phyloP scores from a whole-genome alignment of 805 yeast genomes.

The Starmerella bombicola region DNA sequence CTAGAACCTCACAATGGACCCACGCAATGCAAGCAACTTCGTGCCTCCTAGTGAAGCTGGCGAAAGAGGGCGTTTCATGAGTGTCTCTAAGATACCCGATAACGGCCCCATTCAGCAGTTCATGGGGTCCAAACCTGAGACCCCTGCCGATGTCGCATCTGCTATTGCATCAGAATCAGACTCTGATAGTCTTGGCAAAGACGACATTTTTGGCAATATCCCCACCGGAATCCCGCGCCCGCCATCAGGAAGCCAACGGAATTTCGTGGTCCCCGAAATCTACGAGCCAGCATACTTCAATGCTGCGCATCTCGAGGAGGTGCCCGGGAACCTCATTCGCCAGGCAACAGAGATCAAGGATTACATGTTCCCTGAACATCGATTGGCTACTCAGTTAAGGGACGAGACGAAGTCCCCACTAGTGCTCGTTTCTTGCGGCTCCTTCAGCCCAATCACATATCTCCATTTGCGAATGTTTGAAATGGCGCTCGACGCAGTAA shows the following conservation, averaged over 20 bases:
- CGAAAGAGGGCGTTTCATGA: slow-evolving; percentile 30
- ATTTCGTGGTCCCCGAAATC: slow-evolving; percentile 24
- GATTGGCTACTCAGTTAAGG: slow-evolving; percentile 55
- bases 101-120: slow-evolving; percentile 23
- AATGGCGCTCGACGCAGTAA: slow-evolving; percentile 90
- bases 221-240: slow-evolving; percentile 23
- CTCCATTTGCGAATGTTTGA: slow-evolving; percentile 94
- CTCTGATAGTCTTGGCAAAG: slow-evolving; percentile 1
- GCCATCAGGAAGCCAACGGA: slow-evolving; percentile 23
- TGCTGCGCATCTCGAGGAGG: slow-evolving; percentile 91
- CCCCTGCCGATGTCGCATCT: slow-evolving; percentile 12
- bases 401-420: slow-evolving; percentile 76
- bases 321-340: slow-evolving; percentile 83
- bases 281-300: slow-evolving; percentile 24
- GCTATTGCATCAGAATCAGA: slow-evolving; percentile 6
- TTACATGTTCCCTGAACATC: slow-evolving; percentile 77
- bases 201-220: slow-evolving; percentile 15
- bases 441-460: slow-evolving; percentile 91
- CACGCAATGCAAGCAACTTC: slow-evolving; percentile 81
- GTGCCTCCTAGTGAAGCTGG: slow-evolving; percentile 59
- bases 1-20: slow-evolving; percentile 60
- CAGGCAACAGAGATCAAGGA: slow-evolving; percentile 62
- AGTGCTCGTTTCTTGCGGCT: slow-evolving; percentile 94
- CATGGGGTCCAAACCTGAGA: slow-evolving; percentile 12
- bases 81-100: slow-evolving; percentile 26